These are phyloP conservation scores for Carex littledalei DNA, from an alignment of 176 grass and related monocot species.

Conservation along the genomic window DNA sequence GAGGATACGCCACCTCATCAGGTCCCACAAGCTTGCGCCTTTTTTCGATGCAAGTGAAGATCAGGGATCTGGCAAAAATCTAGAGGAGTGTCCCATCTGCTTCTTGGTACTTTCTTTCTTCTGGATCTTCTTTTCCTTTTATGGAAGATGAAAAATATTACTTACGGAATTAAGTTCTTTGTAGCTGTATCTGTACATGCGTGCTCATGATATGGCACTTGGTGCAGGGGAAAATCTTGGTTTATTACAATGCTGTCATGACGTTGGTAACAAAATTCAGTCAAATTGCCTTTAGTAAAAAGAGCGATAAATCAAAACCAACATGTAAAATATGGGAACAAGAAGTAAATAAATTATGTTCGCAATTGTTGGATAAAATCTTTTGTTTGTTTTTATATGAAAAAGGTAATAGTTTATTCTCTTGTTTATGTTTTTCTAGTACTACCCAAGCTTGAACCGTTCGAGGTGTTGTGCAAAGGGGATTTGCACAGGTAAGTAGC, in stretches of 20 bases:
- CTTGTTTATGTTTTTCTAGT: conserved; percentile 25
- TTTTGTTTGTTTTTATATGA: neutral
- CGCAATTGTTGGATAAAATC: too few relatives aligned
- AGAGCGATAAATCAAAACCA: neutral
- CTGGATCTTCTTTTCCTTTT: neutral
- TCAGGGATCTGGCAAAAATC: neutral
- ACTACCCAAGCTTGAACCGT: conserved; percentile 59
- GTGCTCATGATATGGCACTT: too few relatives aligned
- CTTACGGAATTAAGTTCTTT: neutral
- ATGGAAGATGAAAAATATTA: neutral
- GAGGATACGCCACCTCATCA: conserved; percentile 58
- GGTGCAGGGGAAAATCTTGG: too few relatives aligned
- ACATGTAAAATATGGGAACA: neutral
- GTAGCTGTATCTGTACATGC: too few relatives aligned
- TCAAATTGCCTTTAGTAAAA: neutral
- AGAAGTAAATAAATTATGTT: neutral
- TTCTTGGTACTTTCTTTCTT: conserved; percentile 39
- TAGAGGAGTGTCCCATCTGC: conserved; percentile 77
- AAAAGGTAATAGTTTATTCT: neutral
- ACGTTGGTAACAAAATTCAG: too few relatives aligned
- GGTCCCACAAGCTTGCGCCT: conserved; percentile 43
- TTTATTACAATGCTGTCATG: too few relatives aligned
- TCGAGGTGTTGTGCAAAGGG: conserved; percentile 76
- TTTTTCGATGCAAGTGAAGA: conserved; percentile 68
- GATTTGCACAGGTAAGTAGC: conserved; percentile 65